Conservation (phyloP, 108 stramenopile species). For the Schizochytrium sp. region DNA sequence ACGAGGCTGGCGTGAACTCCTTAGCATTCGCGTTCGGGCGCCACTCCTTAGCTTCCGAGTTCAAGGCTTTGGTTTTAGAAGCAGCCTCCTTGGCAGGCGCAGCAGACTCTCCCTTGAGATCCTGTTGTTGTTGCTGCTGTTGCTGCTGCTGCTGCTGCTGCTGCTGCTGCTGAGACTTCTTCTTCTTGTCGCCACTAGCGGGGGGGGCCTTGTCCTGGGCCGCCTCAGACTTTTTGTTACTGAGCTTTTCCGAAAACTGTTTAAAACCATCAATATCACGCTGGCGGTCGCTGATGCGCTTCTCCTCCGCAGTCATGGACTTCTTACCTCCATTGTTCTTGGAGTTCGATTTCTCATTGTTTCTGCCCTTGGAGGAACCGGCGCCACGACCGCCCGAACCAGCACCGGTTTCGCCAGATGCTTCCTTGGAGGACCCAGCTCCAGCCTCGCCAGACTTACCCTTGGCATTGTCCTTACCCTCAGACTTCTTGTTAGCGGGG, state of each 20-base stretch:
- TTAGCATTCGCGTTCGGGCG: not conserved
- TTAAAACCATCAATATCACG: conserved; percentile 33
- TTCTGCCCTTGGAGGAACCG: too few species aligned
- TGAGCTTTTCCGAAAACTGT: conserved; percentile 44
- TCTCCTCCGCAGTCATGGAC: conserved; percentile 27
- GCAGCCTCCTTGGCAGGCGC: not conserved
- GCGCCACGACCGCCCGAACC: too few species aligned
- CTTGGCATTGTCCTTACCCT: not conserved
- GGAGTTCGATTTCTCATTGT: not conserved
- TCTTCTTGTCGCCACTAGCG: conserved; percentile 1
- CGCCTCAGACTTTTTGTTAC: conserved; percentile 20
- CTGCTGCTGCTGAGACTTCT: not conserved
- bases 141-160: not conserved
- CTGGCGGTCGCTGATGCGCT: conserved; percentile 1
- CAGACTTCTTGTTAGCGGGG: not conserved
- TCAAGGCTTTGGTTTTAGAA: not conserved
- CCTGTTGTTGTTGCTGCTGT: not conserved
- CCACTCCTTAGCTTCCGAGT: conserved; percentile 46
- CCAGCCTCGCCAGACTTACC: not conserved
- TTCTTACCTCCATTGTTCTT: not conserved
- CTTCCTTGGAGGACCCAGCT: not conserved
- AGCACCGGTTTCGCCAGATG: too few species aligned
- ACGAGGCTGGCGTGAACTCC: conserved; percentile 53
- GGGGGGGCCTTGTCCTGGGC: not conserved
- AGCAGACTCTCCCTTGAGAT: not conserved